Base-by-base conservation (phyloP, 257 asterid genomes). In the Przewalskia tangutica region DNA sequence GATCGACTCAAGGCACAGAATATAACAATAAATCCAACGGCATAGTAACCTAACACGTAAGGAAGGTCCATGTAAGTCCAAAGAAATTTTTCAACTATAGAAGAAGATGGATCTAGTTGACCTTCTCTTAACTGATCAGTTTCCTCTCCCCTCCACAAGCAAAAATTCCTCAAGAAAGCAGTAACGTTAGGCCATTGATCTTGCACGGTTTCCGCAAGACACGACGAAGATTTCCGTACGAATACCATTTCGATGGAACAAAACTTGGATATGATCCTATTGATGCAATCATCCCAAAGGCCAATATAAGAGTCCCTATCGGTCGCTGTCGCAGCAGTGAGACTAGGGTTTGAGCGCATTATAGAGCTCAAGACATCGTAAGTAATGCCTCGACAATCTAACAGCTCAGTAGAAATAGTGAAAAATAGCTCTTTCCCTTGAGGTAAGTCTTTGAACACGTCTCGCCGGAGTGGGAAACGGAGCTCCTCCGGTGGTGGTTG, bases 131-230 rank as follows among this genome's bases (percentile, higher is more conserved):
- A 38, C 54, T 84, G 86, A 82, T 85, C 88, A 23, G 86, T 84
- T 54, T 89, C 90, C 55, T 89, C 90, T 46, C 91, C 91, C 66
- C 91, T 84, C 91, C 91, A 89, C 80, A 89, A 65, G 81, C 91
- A 89, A 53, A 89, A 84, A 23, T 84, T 84, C 46, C 85, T 84
- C 44, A 85, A 18, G 36, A 85, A 89, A 4, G 84, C 91, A 0
- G 89, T 85, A 0, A 89, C 75, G 9, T 85, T 80, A 4, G 91
- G 91, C 91, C 91, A 89, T 48, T 87, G 87, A 48, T 87, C 91
- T 63, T 89, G 86, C 3, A 84, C 56, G 0, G 82, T 77, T 12
- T 82, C 87, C 7, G 85, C 84, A 18, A 85, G 44, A 0, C 86
- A 75, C 0, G 85, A 87, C 1, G 82, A 44, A 6, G 86, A 82